Evolutionary conservation across 176 grass and related monocot genomes (phyloP).

Genomic region (Chrysopogon serrulatus): DNA sequence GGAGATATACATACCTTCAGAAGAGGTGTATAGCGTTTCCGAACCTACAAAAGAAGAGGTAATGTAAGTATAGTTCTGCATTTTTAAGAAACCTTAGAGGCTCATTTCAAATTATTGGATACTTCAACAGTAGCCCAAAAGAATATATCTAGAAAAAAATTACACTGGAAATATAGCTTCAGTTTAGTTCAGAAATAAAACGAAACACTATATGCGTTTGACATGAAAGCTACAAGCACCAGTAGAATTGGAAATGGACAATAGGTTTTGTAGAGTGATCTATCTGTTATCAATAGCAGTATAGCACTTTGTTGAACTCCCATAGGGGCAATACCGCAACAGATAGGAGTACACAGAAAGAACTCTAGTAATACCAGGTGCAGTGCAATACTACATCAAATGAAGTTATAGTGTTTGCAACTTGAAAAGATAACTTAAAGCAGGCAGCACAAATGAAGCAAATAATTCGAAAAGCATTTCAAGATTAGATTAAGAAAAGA

Average conservation of each 20-base stretch:
- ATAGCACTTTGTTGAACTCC: background rate
- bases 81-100: background rate
- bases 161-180: background rate
- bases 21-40: conserved; percentile 78
- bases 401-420: background rate
- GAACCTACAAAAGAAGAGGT: conserved; percentile 48
- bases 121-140: background rate
- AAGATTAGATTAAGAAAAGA: background rate
- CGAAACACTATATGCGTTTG: background rate
- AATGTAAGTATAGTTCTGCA: conserved; percentile 19
- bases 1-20: conserved; percentile 64
- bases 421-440: conserved; percentile 1
- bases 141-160: background rate
- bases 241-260: background rate
- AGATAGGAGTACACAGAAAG: background rate
- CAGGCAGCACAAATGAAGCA: background rate
- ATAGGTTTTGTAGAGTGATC: background rate
- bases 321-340: background rate
- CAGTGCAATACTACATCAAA: background rate
- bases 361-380: background rate
- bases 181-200: conserved; percentile 19
- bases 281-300: background rate
- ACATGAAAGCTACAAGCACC: background rate
- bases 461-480: background rate
- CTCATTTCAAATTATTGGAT: background rate